Percentiles rank a stretch among this genome's conserved stretches.
Evolutionary conservation across 305 asterid species (phyloP).

Genomic region (Solanum hybrid): DNA sequence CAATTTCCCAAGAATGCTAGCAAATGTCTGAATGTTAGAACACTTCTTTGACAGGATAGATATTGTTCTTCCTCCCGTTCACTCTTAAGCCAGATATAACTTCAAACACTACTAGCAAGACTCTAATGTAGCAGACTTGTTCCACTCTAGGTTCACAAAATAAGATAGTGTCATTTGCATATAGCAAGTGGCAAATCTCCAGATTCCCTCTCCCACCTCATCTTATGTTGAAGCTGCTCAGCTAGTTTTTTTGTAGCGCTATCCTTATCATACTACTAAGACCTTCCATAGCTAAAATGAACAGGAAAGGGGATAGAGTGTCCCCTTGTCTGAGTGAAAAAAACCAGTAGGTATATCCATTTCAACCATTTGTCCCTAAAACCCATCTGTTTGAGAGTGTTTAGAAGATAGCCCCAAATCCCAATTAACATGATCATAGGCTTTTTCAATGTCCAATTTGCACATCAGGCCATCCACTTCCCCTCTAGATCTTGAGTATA

Average conservation of each 20-base stretch:
- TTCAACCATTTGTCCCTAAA: not conserved
- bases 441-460: not conserved
- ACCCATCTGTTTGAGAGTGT: not conserved
- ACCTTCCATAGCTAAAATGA: not conserved
- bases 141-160: not conserved
- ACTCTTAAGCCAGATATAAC: not conserved
- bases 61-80: not conserved
- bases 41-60: not conserved
- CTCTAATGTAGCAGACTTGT: not conserved
- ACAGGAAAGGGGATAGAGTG: not conserved
- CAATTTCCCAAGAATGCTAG: not conserved
- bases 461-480: not conserved
- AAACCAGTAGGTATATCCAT: not conserved
- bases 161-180: not conserved
- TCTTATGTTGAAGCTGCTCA: not conserved
- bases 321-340: not conserved
- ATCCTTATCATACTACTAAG: not conserved
- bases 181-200: not conserved
- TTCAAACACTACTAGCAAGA: not conserved
- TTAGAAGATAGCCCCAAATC: not conserved
- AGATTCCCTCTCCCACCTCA: not conserved
- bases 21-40: not conserved
- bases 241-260: not conserved
- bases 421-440: not conserved
- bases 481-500: not conserved